These are phyloP conservation scores for Crucibulum parvulum DNA, from an alignment of 1,284 basidiomycete genomes.

Conservation along the genomic window DNA sequence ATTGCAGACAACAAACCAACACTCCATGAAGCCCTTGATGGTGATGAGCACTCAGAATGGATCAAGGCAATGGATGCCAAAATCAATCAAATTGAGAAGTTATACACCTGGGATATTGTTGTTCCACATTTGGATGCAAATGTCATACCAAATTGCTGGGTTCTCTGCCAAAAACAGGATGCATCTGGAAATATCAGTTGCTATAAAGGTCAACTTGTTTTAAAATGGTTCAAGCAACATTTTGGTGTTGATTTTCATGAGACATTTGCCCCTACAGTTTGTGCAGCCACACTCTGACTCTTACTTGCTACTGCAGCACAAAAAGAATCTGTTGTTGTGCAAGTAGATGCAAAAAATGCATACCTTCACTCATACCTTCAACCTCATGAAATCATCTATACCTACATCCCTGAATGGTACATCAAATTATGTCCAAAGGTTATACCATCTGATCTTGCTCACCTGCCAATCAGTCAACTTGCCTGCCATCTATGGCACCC, in stretches of 20 bases:
- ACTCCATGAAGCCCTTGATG: conserved; percentile 3
- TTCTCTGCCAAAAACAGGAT: conserved; percentile 1
- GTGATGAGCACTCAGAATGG: conserved; percentile 5
- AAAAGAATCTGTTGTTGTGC: not conserved
- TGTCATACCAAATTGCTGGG: conserved; percentile 6
- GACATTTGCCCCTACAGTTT: conserved; percentile 20
- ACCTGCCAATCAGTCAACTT: not conserved
- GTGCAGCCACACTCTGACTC: conserved; percentile 12
- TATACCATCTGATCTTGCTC: too few relatives aligned
- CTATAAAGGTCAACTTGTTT: conserved; percentile 4
- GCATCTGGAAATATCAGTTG: not conserved
- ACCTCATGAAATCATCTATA: not conserved
- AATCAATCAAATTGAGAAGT: conserved; percentile 32
- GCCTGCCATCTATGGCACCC: conserved; percentile 18
- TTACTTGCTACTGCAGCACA: conserved; percentile 9
- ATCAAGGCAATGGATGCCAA: conserved; percentile 16
- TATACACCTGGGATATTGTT: conserved; percentile 12
- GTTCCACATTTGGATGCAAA: conserved; percentile 10
- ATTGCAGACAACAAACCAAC: conserved; percentile 7
- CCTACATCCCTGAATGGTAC: conserved; percentile 1
- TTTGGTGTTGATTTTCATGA: conserved; percentile 14
- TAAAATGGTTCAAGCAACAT: conserved; percentile 1
- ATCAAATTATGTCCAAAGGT: not conserved
- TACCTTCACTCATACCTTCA: not conserved
- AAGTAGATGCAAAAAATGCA: not conserved